Evolutionary conservation across 805 yeast genomes (phyloP), one percentile per base, ranked within the genome.

Genomic region (Candida cerambycidarum): DNA sequence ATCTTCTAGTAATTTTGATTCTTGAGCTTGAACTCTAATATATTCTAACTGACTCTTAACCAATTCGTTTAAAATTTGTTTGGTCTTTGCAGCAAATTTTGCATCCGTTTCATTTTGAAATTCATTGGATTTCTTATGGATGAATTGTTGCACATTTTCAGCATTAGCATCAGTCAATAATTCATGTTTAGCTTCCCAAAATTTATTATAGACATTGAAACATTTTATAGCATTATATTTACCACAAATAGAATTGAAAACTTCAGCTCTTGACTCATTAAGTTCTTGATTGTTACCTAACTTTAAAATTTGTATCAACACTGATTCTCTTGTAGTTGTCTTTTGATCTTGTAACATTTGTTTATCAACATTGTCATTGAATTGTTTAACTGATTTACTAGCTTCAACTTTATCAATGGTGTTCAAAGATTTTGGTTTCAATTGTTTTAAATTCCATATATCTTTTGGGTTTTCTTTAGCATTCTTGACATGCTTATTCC

Each of bases 401-500:
- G 42, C 40, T 32, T 50, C 42, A 14, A 29, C 19, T 15, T 44
- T 38, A 16, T 49, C 50, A 40, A 63, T 42, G 11, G 65, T 52
- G 47, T 69, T 58, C 45, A 70, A 61, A 8, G 72, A 56, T 35
- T 54, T 51, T 11, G 73, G 73, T 50, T 67, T 67, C 59, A 59
- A 78, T 46, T 66, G 67, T 45, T 63, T 60, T 54, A 65, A 65
- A 44, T 70, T 66, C 83, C 82, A 84, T 53, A 73, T 75, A 41
- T 66, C 72, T 55, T 68, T 68, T 29, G 89, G 89, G 55, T 76
- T 71, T 38, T 65, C 70, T 44, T 66, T 69, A 46, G 83, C 89
- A 27, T 70, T 62, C 17, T 73, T 71, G 5, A 90, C 83, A 62
- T 78, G 85, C 46, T 74, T 69, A 65, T 89, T 89, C 93, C 90